Base-by-base conservation (phyloP, 257 asterid genomes). In the Apocynum venetum region DNA sequence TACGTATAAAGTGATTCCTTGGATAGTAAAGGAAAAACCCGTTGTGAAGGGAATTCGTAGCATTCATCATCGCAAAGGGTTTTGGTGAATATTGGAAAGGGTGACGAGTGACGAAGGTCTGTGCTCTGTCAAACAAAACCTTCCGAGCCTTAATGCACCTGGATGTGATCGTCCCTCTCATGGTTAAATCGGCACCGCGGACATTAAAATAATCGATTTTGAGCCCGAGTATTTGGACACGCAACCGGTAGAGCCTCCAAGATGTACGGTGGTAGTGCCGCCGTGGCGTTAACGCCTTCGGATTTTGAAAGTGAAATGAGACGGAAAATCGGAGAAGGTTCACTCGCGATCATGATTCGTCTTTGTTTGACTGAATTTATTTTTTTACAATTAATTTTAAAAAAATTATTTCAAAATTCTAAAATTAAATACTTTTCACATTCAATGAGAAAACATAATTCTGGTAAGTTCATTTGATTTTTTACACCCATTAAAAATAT, bases 91-190 rank as follows among this genome's bases (percentile, higher is more conserved):
- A 71, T 67, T 67, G 75, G 40, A 43, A 64, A 12, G 79, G 68
- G 14, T 31, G 6, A 56, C 48, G n/a, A 72, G 48, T 71, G 67
- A 73, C 35, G 8, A 81, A 66, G 70, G 48, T 43, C 55, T 77
- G 71, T 56, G 83, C 60, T 60, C 77, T 73, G 74, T 19, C 52
- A 79, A 77, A 44, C 38, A 83, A 66, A 53, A 79, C 49, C 55
- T 64, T 75, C 41, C 84, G 53, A 74, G 81, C 82, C 79, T 76
- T 79, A 75, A 81, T 74, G 73, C 86, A 81, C 72, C 83, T 47
- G 40, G 79, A 72, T 74, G 83, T 70, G 35, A 79, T 76, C 36
- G 80, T 47, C 11, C 76, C 80, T 48, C 80, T 84, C 89, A 85
- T 85, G 72, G 47, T 68, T 17, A 31, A 59, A 38, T 57, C 3